Evolutionary conservation across 345 rosid species (phyloP), one percentile per base, ranked within the genome.

Genomic region (Eucalyptus regnans): DNA sequence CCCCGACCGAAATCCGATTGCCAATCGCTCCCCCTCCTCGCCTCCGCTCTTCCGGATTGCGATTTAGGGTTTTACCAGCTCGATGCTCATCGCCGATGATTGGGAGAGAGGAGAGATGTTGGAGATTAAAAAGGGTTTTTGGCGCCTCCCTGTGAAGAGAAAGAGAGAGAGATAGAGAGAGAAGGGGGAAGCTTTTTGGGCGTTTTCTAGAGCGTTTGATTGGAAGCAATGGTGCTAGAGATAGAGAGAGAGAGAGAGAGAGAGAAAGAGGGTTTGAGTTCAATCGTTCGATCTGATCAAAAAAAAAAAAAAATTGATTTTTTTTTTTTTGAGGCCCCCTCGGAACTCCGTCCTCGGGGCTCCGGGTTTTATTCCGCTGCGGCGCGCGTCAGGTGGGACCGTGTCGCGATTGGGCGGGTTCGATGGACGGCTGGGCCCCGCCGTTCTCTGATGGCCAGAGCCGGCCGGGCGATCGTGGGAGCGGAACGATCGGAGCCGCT

Each of bases 61-160:
- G 29, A 76, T 11, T 11, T 76, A 76, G 84, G 84, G 84, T 71
- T 71, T 71, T 33, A 41, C 43, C 23, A 37, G 46, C 1, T 1
- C 41, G 22, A 5, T 22, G 43, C 48, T 41, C 43, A 41, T 18
- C 48, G 41, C 48, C 43, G 48, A 41, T 76, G 84, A 76, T 76
- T 37, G 48, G 43, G 13, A 25, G 27, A 27, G 11, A 25, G 27
- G 68, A 41, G 84, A 41, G 84, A 18, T 10, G 25, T 1, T 41
- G 29, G 43, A 76, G 48, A 76, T 76, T 20, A 76, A 76, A 76
- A 76, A 87, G 90, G 90, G 90, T 71, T 89, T 86, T 89, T 87
- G 86, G 88, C 88, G 88, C 90, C 88, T 52, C 64, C 22, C 60
- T 14, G 60, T 31, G 13, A 60, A 80, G 87, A 58, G 50, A 62